Evolutionary conservation across 805 yeast species (phyloP).

Genomic region (Barnettozyma populi): DNA sequence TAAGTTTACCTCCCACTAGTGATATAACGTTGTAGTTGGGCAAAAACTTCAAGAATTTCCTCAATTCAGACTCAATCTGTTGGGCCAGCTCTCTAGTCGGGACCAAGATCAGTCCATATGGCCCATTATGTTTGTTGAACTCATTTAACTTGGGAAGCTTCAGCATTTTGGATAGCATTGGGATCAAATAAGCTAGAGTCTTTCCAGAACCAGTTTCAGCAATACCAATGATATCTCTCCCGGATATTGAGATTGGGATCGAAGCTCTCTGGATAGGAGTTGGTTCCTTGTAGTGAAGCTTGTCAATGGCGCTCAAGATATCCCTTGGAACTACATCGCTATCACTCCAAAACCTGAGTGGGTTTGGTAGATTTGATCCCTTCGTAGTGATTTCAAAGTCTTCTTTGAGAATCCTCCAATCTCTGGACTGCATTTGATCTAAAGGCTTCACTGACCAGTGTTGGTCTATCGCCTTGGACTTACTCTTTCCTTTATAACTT

Average conservation of each 20-base stretch:
- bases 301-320: conserved; percentile 33
- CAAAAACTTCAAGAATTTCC: conserved; percentile 39
- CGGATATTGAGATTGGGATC: conserved; percentile 59
- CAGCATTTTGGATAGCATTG: conserved; percentile 53
- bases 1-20: conserved; percentile 85
- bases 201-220: conserved; percentile 98
- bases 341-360: conserved; percentile 75
- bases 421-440: conserved; percentile 66
- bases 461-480: conserved; percentile 25
- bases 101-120: conserved; percentile 70
- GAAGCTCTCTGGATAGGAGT: conserved; percentile 91
- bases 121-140: conserved; percentile 52
- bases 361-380: conserved; percentile 39
- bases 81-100: conserved; percentile 94
- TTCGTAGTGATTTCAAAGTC: conserved; percentile 64
- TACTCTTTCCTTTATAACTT: neutral
- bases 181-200: conserved; percentile 77
- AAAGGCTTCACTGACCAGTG: conserved; percentile 68
- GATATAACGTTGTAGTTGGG: conserved; percentile 47
- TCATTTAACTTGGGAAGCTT: conserved; percentile 42
- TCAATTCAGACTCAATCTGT: conserved; percentile 70
- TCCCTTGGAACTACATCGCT: conserved; percentile 38
- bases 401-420: conserved; percentile 84
- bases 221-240: conserved; percentile 74
- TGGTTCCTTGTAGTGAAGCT: conserved; percentile 55